phyloP scores from a whole-genome alignment of 106 monocot species.

The Dendrobium huoshanense region DNA sequence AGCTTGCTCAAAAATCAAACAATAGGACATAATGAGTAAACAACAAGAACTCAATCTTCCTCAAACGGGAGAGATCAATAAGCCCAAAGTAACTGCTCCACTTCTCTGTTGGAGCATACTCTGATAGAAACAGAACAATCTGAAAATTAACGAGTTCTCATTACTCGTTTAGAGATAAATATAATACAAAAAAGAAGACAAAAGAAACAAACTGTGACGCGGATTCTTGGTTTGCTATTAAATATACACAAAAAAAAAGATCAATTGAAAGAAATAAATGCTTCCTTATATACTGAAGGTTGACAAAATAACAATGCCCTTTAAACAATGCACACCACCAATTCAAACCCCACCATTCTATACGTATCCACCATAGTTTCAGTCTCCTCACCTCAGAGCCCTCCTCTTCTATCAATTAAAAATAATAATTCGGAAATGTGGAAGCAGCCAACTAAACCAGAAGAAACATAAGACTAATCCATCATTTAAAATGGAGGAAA shows the following conservation, averaged over 20 bases:
- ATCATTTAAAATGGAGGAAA: not conserved
- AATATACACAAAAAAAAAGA: not conserved
- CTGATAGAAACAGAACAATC: too few relatives aligned
- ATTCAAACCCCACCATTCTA: not conserved
- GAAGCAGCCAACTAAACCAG: not conserved
- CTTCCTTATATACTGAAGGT: constrained; percentile 1
- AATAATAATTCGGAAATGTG: not conserved
- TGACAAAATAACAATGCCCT: constrained; percentile 2
- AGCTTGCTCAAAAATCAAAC: not conserved
- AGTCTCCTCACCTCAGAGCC: not conserved
- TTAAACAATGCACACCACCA: not conserved
- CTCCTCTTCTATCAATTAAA: not conserved
- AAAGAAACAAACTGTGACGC: not conserved
- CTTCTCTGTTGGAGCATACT: too few relatives aligned
- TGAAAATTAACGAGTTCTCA: not conserved
- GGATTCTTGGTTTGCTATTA: not conserved
- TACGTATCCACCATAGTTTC: not conserved
- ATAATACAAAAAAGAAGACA: not conserved
- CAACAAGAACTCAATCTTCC: not conserved
- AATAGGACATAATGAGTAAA: not conserved
- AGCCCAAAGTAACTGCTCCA: not conserved
- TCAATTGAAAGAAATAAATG: not conserved
- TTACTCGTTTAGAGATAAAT: not conserved
- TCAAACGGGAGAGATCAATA: not conserved
- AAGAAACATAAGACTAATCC: not conserved